Percentiles rank a stretch among this genome's conserved stretches.
These are phyloP conservation scores for Mycena haematopus DNA, from an alignment of 768 basidiomycete species.

Conservation along the genomic window DNA sequence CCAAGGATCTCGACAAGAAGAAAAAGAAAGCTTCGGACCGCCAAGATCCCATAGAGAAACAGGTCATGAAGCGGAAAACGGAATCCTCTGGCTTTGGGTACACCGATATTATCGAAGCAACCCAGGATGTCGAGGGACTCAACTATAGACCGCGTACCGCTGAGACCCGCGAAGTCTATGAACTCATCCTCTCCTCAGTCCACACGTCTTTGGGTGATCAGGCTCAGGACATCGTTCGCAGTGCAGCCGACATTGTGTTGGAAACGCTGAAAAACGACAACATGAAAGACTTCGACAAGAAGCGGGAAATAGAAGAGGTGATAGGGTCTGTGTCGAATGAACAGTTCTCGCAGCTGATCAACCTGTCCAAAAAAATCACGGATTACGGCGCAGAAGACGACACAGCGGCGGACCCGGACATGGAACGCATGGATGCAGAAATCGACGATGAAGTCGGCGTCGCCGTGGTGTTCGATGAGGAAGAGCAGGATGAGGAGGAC, in stretches of 20 bases:
- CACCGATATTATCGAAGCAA: conserved; percentile 92
- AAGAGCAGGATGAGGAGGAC: conserved; percentile 93
- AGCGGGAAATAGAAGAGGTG: conserved; percentile 87
- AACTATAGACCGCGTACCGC: conserved; percentile 92
- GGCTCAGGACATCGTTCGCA: conserved; percentile 93
- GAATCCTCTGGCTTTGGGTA: conserved; percentile 79
- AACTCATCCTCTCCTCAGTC: conserved; percentile 84
- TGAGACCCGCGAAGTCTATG: conserved; percentile 94
- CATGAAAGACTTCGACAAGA: conserved; percentile 96
- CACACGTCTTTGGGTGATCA: conserved; percentile 91
- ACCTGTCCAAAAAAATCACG: conserved; percentile 91
- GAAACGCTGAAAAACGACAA: conserved; percentile 88
- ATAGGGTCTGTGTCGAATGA: conserved; percentile 72
- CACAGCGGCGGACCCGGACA: conserved; percentile 75
- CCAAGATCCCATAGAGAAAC: conserved; percentile 64
- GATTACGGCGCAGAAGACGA: conserved; percentile 94
- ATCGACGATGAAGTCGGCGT: conserved; percentile 98
- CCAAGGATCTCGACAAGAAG: conserved; percentile 92
- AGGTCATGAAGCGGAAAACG: conserved; percentile 60
- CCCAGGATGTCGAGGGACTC: conserved; percentile 91
- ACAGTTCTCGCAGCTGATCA: conserved; percentile 81
- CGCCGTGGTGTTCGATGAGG: conserved; percentile 97
- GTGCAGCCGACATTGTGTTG: conserved; percentile 91
- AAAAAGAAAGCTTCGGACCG: conserved; percentile 81
- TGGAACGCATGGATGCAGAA: conserved; percentile 82